Base-by-base conservation (phyloP, 345 rosid genomes). In the Rhodamnia rubescens region DNA sequence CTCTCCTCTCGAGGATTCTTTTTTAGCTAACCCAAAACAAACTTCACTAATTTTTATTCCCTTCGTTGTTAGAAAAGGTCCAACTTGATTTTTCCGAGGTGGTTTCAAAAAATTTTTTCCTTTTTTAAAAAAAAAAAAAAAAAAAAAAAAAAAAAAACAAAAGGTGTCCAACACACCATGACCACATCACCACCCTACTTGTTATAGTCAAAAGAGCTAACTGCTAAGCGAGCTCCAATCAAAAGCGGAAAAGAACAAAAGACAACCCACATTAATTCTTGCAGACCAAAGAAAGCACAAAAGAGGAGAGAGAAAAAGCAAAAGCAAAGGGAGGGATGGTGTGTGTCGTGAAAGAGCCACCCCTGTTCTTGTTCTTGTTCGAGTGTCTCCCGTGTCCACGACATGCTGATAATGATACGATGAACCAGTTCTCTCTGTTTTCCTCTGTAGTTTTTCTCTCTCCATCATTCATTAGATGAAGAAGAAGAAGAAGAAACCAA, bases 341-440 rank as follows among this genome's bases (percentile, higher is more conserved):
- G 51, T 49, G 75, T 74, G 27, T 32, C 42, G 11, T 47, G 86
- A 50, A 85, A 16, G 86, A 82, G 56, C 83, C 51, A 74, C 42
- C 52, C 80, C 89, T 49, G 51, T 49, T 49, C 2, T 87, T 87
- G 91, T 88, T 87, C 87, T 40, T 87, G 91, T 88, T 87, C 87
- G 29, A 85, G 58, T 93, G 93, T 90, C 91, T 84, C 90, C 92
- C 78, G 85, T 51, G 87, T n/a, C 85, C 87, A 83, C 42, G 83
- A 86, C 93, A 88, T 82, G 56, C 78, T 56, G 89, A 89, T 88
- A 56, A 86, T 84, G 86, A 64, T 58, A 12, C 11, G 75, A 14
- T 53, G 74, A 47, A 15, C 84, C 53, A 27, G 51, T 84, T 50
- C 52, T 58, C 50, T 13, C 53, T 24, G 44, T 56, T 83, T 56